Conservation (phyloP, 208 protist genomes). For the Sergeia podlipaevii region DNA sequence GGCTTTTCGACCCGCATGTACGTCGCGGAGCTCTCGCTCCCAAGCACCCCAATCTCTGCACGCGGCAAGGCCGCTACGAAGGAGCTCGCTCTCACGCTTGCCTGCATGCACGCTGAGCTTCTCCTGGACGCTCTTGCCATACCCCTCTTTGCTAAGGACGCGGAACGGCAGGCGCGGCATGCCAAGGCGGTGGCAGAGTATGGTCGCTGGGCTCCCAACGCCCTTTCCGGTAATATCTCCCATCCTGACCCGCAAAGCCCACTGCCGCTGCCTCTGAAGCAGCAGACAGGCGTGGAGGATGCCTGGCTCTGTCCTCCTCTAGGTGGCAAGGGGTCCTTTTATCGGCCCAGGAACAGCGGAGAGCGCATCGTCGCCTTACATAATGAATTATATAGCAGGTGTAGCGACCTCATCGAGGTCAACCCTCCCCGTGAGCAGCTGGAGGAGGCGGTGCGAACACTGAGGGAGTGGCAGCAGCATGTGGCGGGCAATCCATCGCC, state of each 20-base stretch:
- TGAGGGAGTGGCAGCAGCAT: conserved; percentile 55
- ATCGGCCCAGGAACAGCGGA: conserved; percentile 31
- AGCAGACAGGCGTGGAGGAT: conserved; percentile 63
- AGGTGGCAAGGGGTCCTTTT: neutral
- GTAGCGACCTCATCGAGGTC: conserved; percentile 52
- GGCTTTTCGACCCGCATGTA: conserved; percentile 38
- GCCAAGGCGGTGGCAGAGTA: conserved; percentile 44
- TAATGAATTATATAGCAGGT: conserved; percentile 46
- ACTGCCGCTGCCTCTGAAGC: conserved; percentile 72
- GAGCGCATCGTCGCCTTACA: conserved; percentile 56
- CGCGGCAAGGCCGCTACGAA: conserved; percentile 52
- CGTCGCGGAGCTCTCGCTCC: conserved; percentile 48
- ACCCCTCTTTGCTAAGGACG: conserved; percentile 54
- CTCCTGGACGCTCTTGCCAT: conserved; percentile 61
- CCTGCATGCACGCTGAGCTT: conserved; percentile 82
- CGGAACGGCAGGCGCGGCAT: conserved; percentile 47
- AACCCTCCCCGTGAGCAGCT: conserved; percentile 51
- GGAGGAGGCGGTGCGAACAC: conserved; percentile 35
- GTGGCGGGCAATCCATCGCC: conserved; percentile 57
- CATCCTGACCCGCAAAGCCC: conserved; percentile 33
- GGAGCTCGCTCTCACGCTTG: conserved; percentile 58
- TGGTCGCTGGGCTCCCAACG: conserved; percentile 72
- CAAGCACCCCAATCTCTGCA: conserved; percentile 17
- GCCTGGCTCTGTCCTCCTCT: conserved; percentile 47
- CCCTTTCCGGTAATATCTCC: conserved; percentile 13